Evolutionary conservation across 345 rosid genomes (phyloP).

Genomic region (Salix dunnii): DNA sequence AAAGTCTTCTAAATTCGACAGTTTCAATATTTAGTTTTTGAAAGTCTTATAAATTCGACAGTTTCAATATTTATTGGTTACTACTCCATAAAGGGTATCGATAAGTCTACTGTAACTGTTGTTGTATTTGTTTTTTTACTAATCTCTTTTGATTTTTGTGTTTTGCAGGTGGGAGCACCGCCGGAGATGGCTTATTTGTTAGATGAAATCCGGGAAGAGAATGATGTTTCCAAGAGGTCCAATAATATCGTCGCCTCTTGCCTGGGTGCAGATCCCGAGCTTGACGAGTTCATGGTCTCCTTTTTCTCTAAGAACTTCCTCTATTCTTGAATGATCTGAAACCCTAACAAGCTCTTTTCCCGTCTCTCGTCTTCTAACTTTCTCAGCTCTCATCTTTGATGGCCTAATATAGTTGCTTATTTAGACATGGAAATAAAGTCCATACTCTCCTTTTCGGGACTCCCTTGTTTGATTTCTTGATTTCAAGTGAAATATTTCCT

Average conservation of each 20-base stretch:
- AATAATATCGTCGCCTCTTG: conserved; percentile 13
- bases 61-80: neutral
- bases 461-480: neutral
- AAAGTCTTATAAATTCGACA: neutral
- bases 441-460: neutral
- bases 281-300: conserved; percentile 63
- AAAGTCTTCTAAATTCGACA: neutral
- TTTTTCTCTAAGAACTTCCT: neutral
- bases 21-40: too few relatives aligned
- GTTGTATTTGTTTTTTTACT: neutral
- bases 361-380: neutral
- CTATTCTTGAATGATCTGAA: neutral
- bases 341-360: neutral
- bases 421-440: neutral
- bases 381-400: neutral
- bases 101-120: neutral
- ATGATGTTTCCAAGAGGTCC: conserved; percentile 19
- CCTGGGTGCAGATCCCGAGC: conserved; percentile 54
- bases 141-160: neutral
- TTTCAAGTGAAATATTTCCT: neutral
- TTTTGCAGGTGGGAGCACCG: conserved; percentile 54
- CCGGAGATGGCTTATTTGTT: conserved; percentile 39
- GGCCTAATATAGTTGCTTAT: neutral
- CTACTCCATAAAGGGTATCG: neutral
- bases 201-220: conserved; percentile 39